Base-by-base conservation (phyloP, 192 early-diverging fungal species). In the Entomortierella beljakovae region DNA sequence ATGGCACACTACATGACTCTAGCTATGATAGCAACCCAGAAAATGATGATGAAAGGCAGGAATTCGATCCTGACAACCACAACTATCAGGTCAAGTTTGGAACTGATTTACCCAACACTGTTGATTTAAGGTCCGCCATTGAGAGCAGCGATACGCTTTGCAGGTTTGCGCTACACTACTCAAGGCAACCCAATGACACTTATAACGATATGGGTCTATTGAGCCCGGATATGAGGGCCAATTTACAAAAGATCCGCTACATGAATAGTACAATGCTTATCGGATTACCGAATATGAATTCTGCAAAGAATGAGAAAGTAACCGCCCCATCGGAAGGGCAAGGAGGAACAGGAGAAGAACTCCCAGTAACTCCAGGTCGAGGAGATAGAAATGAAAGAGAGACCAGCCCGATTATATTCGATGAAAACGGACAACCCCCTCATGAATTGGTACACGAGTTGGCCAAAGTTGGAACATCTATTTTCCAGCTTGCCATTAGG, bases 221-320 rank as follows among this genome's bases (percentile, higher is more conserved):
- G 34, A 66, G 62, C 28, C 60, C 65, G 0, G 43, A 64, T 6
- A 67, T 68, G 46, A 58, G 59, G 16, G 61, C 61, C 3, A 77
- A 68, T 31, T 29, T 77, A 37, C 74, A 77, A 50, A 77, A 34
- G 54, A 77, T 77, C n/a, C 65, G 74, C 0, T 57, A 37, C n/a
- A 77, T 77, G 66, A 77, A 77, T 32, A 77, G 66, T 1, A 69
- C 61, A 13, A 77, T 77, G 74, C 55, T 77, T 18, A 69, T 77
- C 51, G 74, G 74, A 0, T 54, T 77, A 8, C 74, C 63, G 43
- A 32, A 68, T 37, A 22, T 43, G 16, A 3, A 46, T 5, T 9
- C 48, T 16, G n/a, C 23, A 16, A 6, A 40, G 2, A 34, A 40
- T 26, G 56, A 68, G 25, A 33, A 56, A 25, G 23, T 5, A 18